Conservation (phyloP, 2,329 filamentous ascomycete genomes). For the Fusarium sp. region DNA sequence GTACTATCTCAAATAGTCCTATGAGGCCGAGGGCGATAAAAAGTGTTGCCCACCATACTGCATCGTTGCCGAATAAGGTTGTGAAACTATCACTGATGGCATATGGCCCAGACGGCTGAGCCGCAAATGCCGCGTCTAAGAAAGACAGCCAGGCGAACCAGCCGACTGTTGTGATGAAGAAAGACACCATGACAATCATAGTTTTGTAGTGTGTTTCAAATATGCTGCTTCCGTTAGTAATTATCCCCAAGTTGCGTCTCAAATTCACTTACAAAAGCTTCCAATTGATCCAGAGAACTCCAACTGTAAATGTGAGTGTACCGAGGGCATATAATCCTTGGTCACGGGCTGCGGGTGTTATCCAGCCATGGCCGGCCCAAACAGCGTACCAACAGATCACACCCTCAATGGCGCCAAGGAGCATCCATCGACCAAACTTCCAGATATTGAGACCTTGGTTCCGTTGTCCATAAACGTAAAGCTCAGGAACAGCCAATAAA, state of each 20-base stretch:
- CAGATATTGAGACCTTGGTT: conserved; percentile 78
- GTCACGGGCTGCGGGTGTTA: conserved; percentile 66
- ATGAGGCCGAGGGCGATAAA: conserved; percentile 72
- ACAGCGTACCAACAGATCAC: conserved; percentile 78
- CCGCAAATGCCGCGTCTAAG: conserved; percentile 71
- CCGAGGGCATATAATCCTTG: conserved; percentile 80
- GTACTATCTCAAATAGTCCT: conserved; percentile 73
- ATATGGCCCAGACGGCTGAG: conserved; percentile 65
- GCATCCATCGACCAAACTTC: conserved; percentile 82
- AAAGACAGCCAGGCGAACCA: conserved; percentile 83
- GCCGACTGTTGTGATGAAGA: conserved; percentile 70
- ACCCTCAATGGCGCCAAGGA: conserved; percentile 78
- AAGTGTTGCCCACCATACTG: conserved; percentile 79
- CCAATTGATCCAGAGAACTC: conserved; percentile 77
- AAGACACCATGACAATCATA: conserved; percentile 68
- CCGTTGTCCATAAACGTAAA: conserved; percentile 86
- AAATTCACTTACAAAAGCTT: conserved; percentile 76
- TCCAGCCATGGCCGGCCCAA: conserved; percentile 64
- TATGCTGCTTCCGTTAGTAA: conserved; percentile 58
- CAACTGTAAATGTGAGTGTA: conserved; percentile 76
- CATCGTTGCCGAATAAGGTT: conserved; percentile 73
- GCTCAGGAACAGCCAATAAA: conserved; percentile 89
- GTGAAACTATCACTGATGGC: conserved; percentile 76
- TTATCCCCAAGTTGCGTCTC: neutral
- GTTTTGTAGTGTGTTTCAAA: conserved; percentile 84